Conservation (phyloP, 1,284 basidiomycete species). For the Melampsora occidentalis region DNA sequence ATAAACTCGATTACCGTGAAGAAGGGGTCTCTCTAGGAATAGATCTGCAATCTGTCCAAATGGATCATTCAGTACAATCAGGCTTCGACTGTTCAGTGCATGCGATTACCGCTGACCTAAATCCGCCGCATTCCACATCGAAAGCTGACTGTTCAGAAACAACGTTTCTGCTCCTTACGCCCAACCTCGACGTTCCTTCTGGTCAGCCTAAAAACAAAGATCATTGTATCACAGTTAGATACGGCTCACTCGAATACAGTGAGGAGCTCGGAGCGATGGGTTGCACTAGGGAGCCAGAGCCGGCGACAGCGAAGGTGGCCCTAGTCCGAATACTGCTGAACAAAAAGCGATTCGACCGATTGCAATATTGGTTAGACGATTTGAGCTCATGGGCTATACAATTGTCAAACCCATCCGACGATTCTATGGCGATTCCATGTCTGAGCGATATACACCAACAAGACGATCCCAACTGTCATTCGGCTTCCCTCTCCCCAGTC, state of each 20-base stretch:
- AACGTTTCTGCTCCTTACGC: background rate
- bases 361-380: slow-evolving; percentile 43
- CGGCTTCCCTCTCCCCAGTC: slow-evolving; percentile 4
- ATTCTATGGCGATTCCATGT: background rate
- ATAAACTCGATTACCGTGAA: slow-evolving; percentile 1
- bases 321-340: slow-evolving; percentile 21
- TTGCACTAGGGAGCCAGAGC: background rate
- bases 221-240: background rate
- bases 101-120: background rate
- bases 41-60: background rate
- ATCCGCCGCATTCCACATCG: background rate
- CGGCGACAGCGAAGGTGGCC: slow-evolving; percentile 12
- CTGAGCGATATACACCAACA: background rate
- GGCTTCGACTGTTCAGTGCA: background rate
- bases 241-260: background rate
- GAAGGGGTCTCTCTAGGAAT: background rate
- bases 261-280: background rate
- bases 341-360: slow-evolving; percentile 33
- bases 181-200: background rate
- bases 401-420: background rate
- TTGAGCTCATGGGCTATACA: slow-evolving; percentile 24
- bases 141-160: background rate
- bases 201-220: background rate
- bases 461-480: background rate
- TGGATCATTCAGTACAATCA: background rate